A percentile compares a stretch with the other conserved stretches of the same genome.
phyloP scores from a whole-genome alignment of 768 basidiomycete species.

The Rhodosporidiobolus odoratus region DNA sequence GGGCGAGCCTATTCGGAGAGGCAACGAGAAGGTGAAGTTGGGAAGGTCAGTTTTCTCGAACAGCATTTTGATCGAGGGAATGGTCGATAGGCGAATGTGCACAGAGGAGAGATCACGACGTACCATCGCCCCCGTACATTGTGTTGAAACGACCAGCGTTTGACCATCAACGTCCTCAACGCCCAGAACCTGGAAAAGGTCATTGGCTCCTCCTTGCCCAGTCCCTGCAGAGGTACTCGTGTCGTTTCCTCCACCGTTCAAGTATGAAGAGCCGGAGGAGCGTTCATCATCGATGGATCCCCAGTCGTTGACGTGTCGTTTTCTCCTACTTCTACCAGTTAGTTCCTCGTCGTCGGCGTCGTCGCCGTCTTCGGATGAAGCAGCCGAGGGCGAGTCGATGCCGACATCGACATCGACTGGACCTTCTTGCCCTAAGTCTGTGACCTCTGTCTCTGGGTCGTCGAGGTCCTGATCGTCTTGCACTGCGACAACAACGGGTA shows the following conservation, averaged over 20 bases:
- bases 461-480: too few relatives aligned
- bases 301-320: constrained; percentile 1
- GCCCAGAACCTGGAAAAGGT: not conserved
- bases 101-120: not conserved
- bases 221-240: not conserved
- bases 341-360: too few relatives aligned
- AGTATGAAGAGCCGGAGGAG: not conserved
- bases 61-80: not conserved
- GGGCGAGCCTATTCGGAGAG: not conserved
- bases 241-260: not conserved
- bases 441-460: too few relatives aligned
- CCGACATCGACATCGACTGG: too few relatives aligned
- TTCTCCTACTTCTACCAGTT: not conserved
- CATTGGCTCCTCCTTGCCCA: not conserved
- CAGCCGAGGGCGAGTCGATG: too few relatives aligned
- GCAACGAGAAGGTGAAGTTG: not conserved
- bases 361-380: too few relatives aligned
- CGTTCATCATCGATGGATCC: not conserved
- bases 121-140: not conserved
- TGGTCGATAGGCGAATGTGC: not conserved
- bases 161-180: not conserved
- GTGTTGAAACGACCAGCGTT: not conserved
- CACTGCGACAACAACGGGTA: too few relatives aligned
- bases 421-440: too few relatives aligned
- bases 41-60: not conserved